Base-by-base conservation (phyloP, 306 rosid species). In the Sesbania bispinosa region DNA sequence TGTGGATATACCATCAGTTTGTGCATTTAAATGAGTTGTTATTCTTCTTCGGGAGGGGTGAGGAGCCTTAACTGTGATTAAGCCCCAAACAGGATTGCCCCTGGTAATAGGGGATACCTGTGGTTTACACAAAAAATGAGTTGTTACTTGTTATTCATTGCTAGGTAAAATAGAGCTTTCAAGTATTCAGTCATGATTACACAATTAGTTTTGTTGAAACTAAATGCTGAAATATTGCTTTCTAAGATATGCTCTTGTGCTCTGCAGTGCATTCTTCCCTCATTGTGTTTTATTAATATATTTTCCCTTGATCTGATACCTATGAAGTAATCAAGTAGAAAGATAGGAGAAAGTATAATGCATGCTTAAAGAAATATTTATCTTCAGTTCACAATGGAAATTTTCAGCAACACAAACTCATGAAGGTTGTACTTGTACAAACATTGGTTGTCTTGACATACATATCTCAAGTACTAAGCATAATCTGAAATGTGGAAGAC, bases 121-220 rank as follows among this genome's bases (percentile, higher is more conserved):
- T n/a, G n/a, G n/a, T n/a, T n/a, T n/a, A n/a, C n/a, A n/a, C n/a
- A n/a, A n/a, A n/a, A n/a, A n/a, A n/a, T n/a, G n/a, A n/a, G n/a
- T n/a, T n/a, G n/a, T n/a, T n/a, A n/a, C n/a, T n/a, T n/a, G n/a
- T n/a, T n/a, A n/a, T n/a, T n/a, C n/a, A n/a, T n/a, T n/a, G n/a
- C 62, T 18, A 6, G 71, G 65, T 50, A 50, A 36, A 45, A 48
- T 18, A 9, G 46, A 11, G 57, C 24, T 13, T 21, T 47, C 9
- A 50, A 62, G 42, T 20, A 46, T 67, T 30, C 21, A n/a, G 19
- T 50, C 41, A 29, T 59, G 23, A 23, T 62, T 68, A 10, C 16
- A 43, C 57, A 42, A 32, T 55, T 10, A 9, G 16, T 51, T 74
- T 27, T 29, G 65, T 69, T 64, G 60, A 75, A 62, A 75, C 55